Base-by-base conservation (phyloP, 805 yeast species). In the Yamadazyma philogaea region DNA sequence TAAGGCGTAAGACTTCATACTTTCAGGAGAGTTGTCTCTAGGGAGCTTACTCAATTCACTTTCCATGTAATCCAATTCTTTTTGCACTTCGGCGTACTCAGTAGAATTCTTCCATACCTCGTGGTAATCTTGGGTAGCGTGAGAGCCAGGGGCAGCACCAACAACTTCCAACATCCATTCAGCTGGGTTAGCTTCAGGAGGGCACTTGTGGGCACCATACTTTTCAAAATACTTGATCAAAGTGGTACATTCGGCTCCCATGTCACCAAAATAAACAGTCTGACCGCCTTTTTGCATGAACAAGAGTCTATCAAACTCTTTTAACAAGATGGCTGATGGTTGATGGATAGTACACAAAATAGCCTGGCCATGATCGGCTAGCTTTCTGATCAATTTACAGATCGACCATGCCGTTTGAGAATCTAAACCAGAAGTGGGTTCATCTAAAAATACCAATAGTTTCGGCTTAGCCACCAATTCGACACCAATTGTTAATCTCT, bases 141-240 rank as follows among this genome's bases (percentile, higher is more conserved):
- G 82, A 27, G 87, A 78, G 40, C 88, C 89, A 6, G 89, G 89
- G 27, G 89, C 88, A 41, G 89, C 89, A 55, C 90, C 89, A 54
- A 83, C 84, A 49, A 82, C 85, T 48, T 84, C 84, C 63, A 88
- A 70, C 95, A 88, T 88, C 93, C 95, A 88, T 67, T 87, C 96
- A 11, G 69, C 70, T 6, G 70, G 70, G 46, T 64, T 64, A 7
- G 70, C 66, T 50, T 63, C 65, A 26, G 47, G 41, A 12, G 70
- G 70, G 56, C 71, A 66, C 33, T 57, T 56, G 36, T 57, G 63
- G 31, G 90, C 88, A 27, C 96, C 86, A 57, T 82, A 64, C 51
- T 73, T 73, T 64, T 84, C 90, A 55, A 84, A 84, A 61, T 84
- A 85, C 44, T 70, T 59, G 34, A 81, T 75, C 60, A 85, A 68